phyloP scores from a whole-genome alignment of 2,329 filamentous ascomycete genomes.

The Aspergillus melleus region DNA sequence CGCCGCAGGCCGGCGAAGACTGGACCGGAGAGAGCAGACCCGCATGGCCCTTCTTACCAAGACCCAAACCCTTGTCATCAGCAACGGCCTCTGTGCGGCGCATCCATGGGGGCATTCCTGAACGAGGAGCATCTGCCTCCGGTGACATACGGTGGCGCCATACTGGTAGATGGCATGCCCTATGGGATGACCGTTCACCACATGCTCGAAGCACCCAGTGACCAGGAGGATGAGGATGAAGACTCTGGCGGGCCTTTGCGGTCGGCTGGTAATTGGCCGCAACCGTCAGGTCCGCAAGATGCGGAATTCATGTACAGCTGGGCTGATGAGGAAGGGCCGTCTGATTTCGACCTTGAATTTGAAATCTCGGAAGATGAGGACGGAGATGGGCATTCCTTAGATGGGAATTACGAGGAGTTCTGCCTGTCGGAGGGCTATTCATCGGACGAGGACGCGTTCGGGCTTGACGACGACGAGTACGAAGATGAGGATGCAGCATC shows the following conservation, averaged over 20 bases:
- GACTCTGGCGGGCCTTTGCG: slow-evolving; percentile 38
- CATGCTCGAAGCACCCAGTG: slow-evolving; percentile 73
- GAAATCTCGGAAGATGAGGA: slow-evolving; percentile 58
- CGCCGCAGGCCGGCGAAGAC: slow-evolving; percentile 39
- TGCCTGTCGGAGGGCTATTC: slow-evolving; percentile 48
- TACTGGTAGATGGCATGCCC: slow-evolving; percentile 78
- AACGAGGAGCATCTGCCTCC: slow-evolving; percentile 83
- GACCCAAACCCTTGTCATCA: slow-evolving; percentile 73
- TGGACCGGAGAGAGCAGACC: slow-evolving; percentile 25
- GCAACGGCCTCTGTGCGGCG: slow-evolving; percentile 75
- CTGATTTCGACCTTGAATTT: slow-evolving; percentile 44
- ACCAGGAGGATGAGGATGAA: slow-evolving; percentile 51
- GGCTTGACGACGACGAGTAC: slow-evolving; percentile 48
- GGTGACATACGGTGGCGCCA: slow-evolving; percentile 84
- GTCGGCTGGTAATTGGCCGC: slow-evolving; percentile 46
- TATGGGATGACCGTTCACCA: slow-evolving; percentile 97
- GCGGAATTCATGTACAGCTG: slow-evolving; percentile 39
- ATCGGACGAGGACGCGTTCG: slow-evolving; percentile 54
- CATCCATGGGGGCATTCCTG: slow-evolving; percentile 89
- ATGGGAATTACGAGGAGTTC: slow-evolving; percentile 42
- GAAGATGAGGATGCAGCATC: slow-evolving; percentile 57
- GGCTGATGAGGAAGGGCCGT: slow-evolving; percentile 40
- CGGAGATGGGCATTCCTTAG: slow-evolving; percentile 41
- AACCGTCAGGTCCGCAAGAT: slow-evolving; percentile 22
- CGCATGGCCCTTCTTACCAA: slow-evolving; percentile 28